Conservation (phyloP, 1,284 basidiomycete species). For the Heterobasidion irregulare region DNA sequence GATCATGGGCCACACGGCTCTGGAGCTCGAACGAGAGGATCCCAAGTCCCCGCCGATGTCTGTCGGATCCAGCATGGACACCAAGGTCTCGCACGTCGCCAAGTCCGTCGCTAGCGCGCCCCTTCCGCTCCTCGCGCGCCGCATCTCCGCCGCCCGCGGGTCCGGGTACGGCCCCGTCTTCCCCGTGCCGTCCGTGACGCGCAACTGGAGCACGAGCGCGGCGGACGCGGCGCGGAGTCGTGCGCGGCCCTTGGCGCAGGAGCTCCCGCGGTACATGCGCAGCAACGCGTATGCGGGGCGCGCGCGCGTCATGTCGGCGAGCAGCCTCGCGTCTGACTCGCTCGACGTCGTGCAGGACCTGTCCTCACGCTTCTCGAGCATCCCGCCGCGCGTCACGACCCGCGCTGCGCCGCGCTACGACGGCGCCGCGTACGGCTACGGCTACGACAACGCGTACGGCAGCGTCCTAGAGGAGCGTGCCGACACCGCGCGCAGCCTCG, state of each 20-base stretch:
- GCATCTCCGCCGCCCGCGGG: not conserved
- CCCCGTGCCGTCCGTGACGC: not conserved
- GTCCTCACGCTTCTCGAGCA: not conserved
- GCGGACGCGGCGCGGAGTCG: not conserved
- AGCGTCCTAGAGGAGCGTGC: not conserved
- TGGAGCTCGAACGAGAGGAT: not conserved
- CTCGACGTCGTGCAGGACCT: constrained; percentile 2
- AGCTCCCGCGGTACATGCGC: not conserved
- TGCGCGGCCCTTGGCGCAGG: not conserved
- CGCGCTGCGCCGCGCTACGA: not conserved
- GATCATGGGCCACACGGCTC: not conserved
- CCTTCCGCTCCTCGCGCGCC: not conserved
- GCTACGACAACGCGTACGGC: not conserved
- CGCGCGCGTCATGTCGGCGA: constrained; percentile 1
- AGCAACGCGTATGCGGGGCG: not conserved
- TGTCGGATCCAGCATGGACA: not conserved
- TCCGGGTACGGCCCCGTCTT: not conserved
- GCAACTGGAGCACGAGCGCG: not conserved
- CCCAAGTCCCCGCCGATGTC: not conserved
- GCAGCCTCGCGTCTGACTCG: constrained; percentile 6
- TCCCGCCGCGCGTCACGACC: constrained; percentile 3
- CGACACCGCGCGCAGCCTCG: not conserved
- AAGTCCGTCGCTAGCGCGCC: not conserved
- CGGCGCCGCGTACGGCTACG: not conserved
- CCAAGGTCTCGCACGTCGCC: not conserved